Evolutionary conservation across 2,329 filamentous ascomycete species (phyloP), one percentile per base, ranked within the genome.

Genomic region (Pseudohalonectria lignicola): DNA sequence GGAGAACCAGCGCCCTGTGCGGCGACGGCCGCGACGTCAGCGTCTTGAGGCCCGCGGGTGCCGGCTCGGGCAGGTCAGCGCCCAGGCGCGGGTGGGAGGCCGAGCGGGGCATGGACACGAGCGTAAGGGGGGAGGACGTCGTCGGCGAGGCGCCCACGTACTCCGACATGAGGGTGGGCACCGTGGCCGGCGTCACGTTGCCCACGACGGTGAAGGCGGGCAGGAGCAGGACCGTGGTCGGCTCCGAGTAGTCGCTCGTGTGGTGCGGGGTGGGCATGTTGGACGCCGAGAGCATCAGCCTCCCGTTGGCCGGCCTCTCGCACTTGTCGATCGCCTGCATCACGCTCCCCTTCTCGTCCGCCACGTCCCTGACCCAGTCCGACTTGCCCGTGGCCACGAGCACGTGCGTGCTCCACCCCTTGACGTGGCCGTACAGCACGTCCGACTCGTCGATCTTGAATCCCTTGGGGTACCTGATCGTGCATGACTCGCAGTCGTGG

Each of bases 371-470:
- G 53, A 90, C 82, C 92, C 92, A 98, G 61, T 98, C 92, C 19
- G 80, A 74, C 73, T 95, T 94, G 43, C 87, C 86, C n/a, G 92
- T 98, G 18, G 86, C 92, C 13, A 96, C 86, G 23, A 98, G 66
- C 44, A 94, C 56, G 61, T 98, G 92, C 16, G 87, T 92, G 52
- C 76, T 80, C 83, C 86, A 96, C 26, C 79, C 86, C 53, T 86
- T 84, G 45, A 95, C 74, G 42, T 83, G 69, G 1, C 90, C 92
- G 54, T 93, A 96, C 35, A 98, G 63, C 49, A 79, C 66, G 54
- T 94, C 86, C 6, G 70, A 64, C 56, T 82, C 74, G 41, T 96
- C 83, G 39, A 94, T 76, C 52, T 79, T 77, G 62, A 81, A 82
- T 26, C 60, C 60, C 43, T 66, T 67, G 28, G 90, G 90, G 55